Base-by-base conservation (phyloP, 2,329 filamentous ascomycete genomes). In the Cytospora chrysosperma region DNA sequence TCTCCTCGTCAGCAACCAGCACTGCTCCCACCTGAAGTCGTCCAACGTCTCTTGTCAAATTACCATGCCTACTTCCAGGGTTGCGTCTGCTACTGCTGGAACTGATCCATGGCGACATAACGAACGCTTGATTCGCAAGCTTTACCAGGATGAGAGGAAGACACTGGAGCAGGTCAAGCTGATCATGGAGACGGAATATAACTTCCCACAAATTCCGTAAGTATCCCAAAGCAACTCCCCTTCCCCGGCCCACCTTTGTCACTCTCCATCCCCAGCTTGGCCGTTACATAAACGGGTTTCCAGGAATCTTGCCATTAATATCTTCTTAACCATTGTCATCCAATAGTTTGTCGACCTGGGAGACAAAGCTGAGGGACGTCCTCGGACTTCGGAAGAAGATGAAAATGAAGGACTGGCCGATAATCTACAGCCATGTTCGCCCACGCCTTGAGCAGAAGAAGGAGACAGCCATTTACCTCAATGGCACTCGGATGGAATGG, bases 91-190 rank as follows among this genome's bases (percentile, higher is more conserved):
- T 17, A 21, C 21, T 17, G 50, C 52, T 27, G 50, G 53, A 15
- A 19, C 30, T 8, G 3, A 17, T 1, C 15, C 37, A 5, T 60
- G 58, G 58, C 50, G 13, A 8, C 58, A 43, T 13, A 40, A 60
- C 24, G 50, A 13, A 4, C 2, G 13, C 13, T 10, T 21, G 1
- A 53, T 60, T 5, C 34, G 50, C 3, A 19, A 7, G 5, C 50
- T 60, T 13, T 60, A 60, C 6, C 58, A 60, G n/a, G 50, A 60
- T 1, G 49, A 60, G 8, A 60, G 21, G 50, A 60, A 47, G 50
- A 60, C 50, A 3, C 34, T 53, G 19, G 53, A 60, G 24, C 19
- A 60, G 9, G 58, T 60, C 21, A 60, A 54, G 37, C 2, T 6
- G 5, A 60, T 43, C 5, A 54, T 60, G 58, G 58, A 60, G 34